These are phyloP conservation scores for Fragilaria radians DNA, from an alignment of 108 stramenopile species.

Conservation along the genomic window DNA sequence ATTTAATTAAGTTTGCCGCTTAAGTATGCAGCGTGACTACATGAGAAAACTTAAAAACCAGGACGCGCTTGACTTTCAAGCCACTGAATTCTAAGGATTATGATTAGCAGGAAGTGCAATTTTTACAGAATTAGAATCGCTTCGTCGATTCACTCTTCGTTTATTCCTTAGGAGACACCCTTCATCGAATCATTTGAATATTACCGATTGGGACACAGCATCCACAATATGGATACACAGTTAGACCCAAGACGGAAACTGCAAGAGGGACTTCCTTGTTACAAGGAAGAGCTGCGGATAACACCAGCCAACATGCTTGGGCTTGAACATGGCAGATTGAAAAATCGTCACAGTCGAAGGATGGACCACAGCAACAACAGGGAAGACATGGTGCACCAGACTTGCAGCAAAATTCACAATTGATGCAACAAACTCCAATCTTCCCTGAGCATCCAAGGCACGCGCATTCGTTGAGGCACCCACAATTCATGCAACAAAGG, in stretches of 20 bases:
- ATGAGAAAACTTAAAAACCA: too few relatives aligned
- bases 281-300: conserved; percentile 60
- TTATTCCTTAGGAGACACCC: too few relatives aligned
- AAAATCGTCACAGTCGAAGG: conserved; percentile 37
- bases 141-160: too few relatives aligned
- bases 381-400: conserved; percentile 51
- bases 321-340: conserved; percentile 36
- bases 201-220: conserved; percentile 33
- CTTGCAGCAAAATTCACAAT: conserved; percentile 61
- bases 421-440: conserved; percentile 43
- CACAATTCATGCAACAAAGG: conserved; percentile 44
- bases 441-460: conserved; percentile 50
- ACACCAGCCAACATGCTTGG: conserved; percentile 56
- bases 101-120: too few relatives aligned
- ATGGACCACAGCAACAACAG: conserved; percentile 39
- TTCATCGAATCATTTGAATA: not conserved
- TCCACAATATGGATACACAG: conserved; percentile 54
- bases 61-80: too few relatives aligned
- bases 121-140: too few relatives aligned
- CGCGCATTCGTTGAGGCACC: conserved; percentile 5
- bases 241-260: conserved; percentile 43
- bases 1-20: too few relatives aligned
- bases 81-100: too few relatives aligned
- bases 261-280: conserved; percentile 73
- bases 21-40: too few relatives aligned